phyloP scores from a whole-genome alignment of 1,139 yeast species.

The Candida sojae region DNA sequence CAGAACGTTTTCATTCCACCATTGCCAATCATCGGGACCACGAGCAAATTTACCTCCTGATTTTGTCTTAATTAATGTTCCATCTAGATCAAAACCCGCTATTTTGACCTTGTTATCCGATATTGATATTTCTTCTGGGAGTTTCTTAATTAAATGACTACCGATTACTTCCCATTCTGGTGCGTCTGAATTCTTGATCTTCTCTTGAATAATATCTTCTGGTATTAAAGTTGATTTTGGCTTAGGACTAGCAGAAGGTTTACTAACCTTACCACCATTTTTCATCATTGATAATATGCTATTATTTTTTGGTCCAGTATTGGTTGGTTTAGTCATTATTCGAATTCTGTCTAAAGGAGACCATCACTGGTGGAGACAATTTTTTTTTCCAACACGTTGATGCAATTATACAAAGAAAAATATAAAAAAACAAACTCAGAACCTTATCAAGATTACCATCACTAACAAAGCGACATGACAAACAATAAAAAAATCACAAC shows the following conservation, averaged over 20 bases:
- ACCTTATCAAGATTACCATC: neutral
- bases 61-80: constrained; percentile 64
- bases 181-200: neutral
- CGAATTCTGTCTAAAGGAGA: neutral
- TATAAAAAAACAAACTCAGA: neutral
- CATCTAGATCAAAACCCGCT: constrained; percentile 79
- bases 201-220: neutral
- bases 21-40: constrained; percentile 69
- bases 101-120: constrained; percentile 28
- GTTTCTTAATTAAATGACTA: constrained; percentile 35
- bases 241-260: neutral
- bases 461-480: constrained; percentile 4
- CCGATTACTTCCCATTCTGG: constrained; percentile 31
- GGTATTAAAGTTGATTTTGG: neutral
- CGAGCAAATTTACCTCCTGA: constrained; percentile 57
- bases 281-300: constrained; percentile 8
- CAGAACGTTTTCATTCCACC: constrained; percentile 40
- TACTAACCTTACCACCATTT: neutral
- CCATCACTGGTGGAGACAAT: neutral
- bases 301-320: constrained; percentile 1
- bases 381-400: neutral
- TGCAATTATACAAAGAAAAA: neutral
- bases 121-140: constrained; percentile 20
- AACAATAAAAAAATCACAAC: constrained; percentile 19
- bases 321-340: neutral